A percentile compares a stretch with the other conserved stretches of the same genome.
Conservation (phyloP, 495 filamentous ascomycete genomes). For the Schizothecium vesticola region DNA sequence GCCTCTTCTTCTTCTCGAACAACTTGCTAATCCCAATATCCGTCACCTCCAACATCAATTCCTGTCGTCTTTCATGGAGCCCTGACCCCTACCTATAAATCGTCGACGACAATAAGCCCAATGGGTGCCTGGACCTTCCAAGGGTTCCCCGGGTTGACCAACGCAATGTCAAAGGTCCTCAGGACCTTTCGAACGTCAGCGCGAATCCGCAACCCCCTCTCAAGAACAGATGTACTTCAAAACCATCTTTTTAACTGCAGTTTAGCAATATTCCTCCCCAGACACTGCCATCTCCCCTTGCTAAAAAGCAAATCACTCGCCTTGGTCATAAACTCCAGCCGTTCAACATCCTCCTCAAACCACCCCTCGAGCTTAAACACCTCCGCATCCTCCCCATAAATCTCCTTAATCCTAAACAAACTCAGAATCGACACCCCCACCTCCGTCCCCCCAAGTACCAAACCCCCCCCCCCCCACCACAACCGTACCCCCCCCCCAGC, state of each 20-base stretch:
- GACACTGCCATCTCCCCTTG: constrained; percentile 29
- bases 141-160: not conserved
- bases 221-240: constrained; percentile 36
- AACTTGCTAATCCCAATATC: not conserved
- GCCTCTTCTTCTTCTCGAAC: too few species aligned
- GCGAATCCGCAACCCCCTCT: too few species aligned
- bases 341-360: constrained; percentile 35
- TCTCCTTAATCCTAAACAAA: constrained; percentile 19
- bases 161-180: constrained; percentile 4
- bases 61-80: not conserved
- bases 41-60: not conserved
- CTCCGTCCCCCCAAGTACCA: constrained; percentile 41
- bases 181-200: not conserved
- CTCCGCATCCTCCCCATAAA: constrained; percentile 41
- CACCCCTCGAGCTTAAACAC: constrained; percentile 48
- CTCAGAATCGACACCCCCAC: constrained; percentile 35
- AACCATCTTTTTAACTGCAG: constrained; percentile 45
- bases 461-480: constrained; percentile 4
- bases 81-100: constrained; percentile 7
- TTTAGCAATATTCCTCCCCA: constrained; percentile 29
- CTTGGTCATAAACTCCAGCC: constrained; percentile 29
- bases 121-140: constrained; percentile 3
- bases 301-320: constrained; percentile 26
- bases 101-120: not conserved
- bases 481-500: not conserved